Percentiles rank a stretch among this genome's conserved stretches.
phyloP scores from a whole-genome alignment of 768 basidiomycete genomes.

The Neoboletus subvelutipes region DNA sequence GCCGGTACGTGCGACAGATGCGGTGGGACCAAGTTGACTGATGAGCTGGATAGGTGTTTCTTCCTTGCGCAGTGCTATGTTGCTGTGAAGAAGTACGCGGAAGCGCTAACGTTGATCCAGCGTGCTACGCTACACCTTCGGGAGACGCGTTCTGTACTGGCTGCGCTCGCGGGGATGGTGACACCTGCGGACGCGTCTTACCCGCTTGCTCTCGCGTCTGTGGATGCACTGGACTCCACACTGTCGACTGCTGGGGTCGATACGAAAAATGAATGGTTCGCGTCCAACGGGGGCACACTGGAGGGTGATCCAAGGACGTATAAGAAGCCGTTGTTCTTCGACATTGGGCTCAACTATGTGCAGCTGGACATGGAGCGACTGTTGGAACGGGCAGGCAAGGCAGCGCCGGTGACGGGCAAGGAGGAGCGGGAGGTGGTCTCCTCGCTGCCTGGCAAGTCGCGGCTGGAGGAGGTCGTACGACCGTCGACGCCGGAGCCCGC shows the following conservation, averaged over 20 bases:
- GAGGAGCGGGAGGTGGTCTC: constrained; percentile 18
- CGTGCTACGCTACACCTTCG: constrained; percentile 73
- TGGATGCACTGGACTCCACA: constrained; percentile 53
- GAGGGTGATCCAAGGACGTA: constrained; percentile 46
- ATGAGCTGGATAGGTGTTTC: constrained; percentile 50
- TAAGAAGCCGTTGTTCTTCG: constrained; percentile 90
- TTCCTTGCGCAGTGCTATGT: constrained; percentile 78
- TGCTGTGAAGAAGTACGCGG: constrained; percentile 65
- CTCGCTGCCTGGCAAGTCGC: constrained; percentile 45
- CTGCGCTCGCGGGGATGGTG: constrained; percentile 46
- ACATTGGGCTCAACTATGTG: constrained; percentile 91
- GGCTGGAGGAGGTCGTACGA: constrained; percentile 52
- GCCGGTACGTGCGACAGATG: constrained; percentile 47
- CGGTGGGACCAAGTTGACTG: neutral
- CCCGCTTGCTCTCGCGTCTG: constrained; percentile 43
- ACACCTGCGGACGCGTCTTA: constrained; percentile 47
- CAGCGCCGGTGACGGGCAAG: constrained; percentile 18
- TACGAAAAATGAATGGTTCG: constrained; percentile 77
- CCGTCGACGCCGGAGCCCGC: constrained; percentile 49
- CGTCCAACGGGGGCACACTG: constrained; percentile 66
- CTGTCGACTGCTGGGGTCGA: constrained; percentile 47
- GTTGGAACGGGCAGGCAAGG: constrained; percentile 67
- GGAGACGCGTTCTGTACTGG: constrained; percentile 58
- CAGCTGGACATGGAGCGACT: constrained; percentile 81
- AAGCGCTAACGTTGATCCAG: constrained; percentile 69